Evolutionary conservation across 768 basidiomycete genomes (phyloP).

Genomic region (Termitomyces eurrhizus): DNA sequence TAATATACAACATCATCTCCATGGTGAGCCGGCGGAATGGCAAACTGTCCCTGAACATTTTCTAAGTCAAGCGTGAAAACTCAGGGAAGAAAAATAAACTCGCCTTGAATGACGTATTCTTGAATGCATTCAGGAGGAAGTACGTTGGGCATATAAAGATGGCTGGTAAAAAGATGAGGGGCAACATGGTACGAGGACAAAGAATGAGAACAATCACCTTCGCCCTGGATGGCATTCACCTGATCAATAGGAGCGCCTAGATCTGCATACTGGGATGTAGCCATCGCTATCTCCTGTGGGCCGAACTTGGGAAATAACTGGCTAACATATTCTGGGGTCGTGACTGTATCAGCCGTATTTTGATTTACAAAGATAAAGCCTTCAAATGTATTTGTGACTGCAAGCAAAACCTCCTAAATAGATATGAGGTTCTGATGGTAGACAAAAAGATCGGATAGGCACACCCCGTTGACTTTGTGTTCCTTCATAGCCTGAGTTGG

Average conservation of each 20-base stretch:
- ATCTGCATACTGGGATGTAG: conserved; percentile 24
- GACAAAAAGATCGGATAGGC: neutral
- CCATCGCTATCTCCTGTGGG: conserved; percentile 19
- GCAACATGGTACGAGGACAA: neutral
- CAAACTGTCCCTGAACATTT: conserved; percentile 34
- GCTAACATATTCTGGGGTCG: conserved; percentile 27
- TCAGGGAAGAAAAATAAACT: neutral
- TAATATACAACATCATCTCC: conserved; percentile 36
- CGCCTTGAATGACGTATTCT: conserved; percentile 24
- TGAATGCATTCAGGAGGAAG: conserved; percentile 30
- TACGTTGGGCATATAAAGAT: conserved; percentile 46
- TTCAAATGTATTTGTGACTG: conserved; percentile 36
- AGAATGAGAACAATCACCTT: neutral
- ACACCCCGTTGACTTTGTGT: conserved; percentile 40
- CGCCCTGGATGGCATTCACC: conserved; percentile 6
- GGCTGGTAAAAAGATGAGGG: conserved; percentile 20
- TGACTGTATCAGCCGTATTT: conserved; percentile 21
- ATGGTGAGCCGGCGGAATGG: conserved; percentile 38
- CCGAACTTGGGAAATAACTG: conserved; percentile 36
- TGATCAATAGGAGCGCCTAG: conserved; percentile 31
- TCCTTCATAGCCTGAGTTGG: conserved; percentile 33
- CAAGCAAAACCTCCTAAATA: conserved; percentile 26
- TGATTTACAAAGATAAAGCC: conserved; percentile 36
- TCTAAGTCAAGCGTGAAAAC: neutral
- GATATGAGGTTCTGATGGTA: neutral